A percentile compares a stretch with the other conserved stretches of the same genome.
phyloP scores from a whole-genome alignment of 805 yeast species.

The Wickerhamiella parazyma region DNA sequence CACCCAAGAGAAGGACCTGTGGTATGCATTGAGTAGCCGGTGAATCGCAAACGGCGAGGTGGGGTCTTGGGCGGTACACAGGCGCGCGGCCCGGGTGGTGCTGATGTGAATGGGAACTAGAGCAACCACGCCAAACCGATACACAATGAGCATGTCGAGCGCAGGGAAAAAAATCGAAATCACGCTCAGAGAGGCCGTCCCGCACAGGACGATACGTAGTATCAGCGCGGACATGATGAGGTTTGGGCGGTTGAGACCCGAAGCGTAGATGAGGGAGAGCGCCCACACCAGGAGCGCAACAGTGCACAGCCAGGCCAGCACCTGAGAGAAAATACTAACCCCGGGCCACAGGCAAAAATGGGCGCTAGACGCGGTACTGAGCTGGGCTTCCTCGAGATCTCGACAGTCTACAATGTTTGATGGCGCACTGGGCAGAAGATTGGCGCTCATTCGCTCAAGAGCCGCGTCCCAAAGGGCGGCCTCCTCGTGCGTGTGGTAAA shows the following conservation, averaged over 20 bases:
- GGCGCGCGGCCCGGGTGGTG: background rate
- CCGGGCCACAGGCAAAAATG: conserved; percentile 7
- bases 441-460: background rate
- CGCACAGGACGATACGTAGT: background rate
- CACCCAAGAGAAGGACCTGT: background rate
- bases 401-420: conserved; percentile 1
- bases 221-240: background rate
- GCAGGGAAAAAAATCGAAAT: conserved; percentile 1
- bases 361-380: conserved; percentile 5
- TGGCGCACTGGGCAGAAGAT: background rate
- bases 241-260: background rate
- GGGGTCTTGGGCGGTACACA: background rate
- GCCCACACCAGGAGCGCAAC: background rate
- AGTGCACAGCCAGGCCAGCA: background rate
- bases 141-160: conserved; percentile 1
- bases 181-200: background rate
- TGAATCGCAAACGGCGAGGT: conserved; percentile 1
- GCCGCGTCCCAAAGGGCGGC: conserved; percentile 1
- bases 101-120: conserved; percentile 1
- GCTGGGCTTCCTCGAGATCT: conserved; percentile 8
- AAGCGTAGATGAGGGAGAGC: background rate
- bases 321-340: background rate
- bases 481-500: conserved; percentile 1
- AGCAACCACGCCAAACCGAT: background rate
- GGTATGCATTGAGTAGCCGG: conserved; percentile 1